Evolutionary conservation across 768 basidiomycete genomes (phyloP), one percentile per base, ranked within the genome.

Genomic region (Hypholoma sublateritium): DNA sequence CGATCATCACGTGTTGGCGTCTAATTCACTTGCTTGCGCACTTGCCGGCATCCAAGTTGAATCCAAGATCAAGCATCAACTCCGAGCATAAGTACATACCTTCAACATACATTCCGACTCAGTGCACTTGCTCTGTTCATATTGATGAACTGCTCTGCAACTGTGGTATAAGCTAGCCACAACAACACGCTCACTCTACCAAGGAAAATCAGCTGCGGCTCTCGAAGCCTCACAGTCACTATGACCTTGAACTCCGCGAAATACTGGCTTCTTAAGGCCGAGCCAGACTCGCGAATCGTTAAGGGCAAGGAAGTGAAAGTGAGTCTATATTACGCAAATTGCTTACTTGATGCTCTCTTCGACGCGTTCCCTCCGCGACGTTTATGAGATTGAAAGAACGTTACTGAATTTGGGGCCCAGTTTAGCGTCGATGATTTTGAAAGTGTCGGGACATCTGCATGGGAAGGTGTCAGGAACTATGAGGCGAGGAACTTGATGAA

Each of bases 341-440:
- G 46, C 24, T 28, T 25, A 44, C 43, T 19, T 19, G 17, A 17
- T 19, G 43, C 22, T 5, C 17, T 8, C 22, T 19, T 17, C 9
- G 17, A 22, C 9, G n/a, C n/a, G 42, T 22, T 17, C 19, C 13
- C 6, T 21, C 2, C 43, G n/a, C n/a, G n/a, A n/a, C n/a, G n/a
- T n/a, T n/a, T n/a, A n/a, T n/a, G n/a, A 17, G 0, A 17, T 17
- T 17, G 12, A 44, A 44, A 44, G 16, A 47, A 8, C 16, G 11
- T 3, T 12, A 14, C 46, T 47, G 46, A 47, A 47, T 45, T 48
- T 42, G 34, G n/a, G 41, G 47, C 49, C 39, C 62, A 92, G 90
- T 94, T 94, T 66, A 90, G 88, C 58, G 85, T 94, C 6, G 91
- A 93, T 59, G 92, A 94, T 69, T 91, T 94, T 66, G 91, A 93